Conservation (phyloP, 192 early-diverging fungal genomes). For the Gonapodya prolifera region DNA sequence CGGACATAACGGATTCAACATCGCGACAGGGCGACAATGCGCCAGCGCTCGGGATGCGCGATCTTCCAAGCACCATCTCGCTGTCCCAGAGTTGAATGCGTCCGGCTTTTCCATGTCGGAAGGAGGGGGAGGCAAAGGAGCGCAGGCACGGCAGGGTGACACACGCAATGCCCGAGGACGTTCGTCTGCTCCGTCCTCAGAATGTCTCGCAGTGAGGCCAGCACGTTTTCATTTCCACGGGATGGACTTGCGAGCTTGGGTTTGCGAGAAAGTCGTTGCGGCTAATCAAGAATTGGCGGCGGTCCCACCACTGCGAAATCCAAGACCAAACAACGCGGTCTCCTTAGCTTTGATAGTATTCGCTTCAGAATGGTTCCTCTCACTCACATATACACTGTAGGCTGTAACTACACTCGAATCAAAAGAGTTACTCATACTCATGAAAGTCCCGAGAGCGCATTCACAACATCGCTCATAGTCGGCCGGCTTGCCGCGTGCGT, state of each 20-base stretch:
- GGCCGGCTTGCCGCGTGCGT: not conserved
- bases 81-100: too few relatives aligned
- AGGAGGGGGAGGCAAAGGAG: not conserved
- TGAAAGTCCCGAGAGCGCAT: not conserved
- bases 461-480: not conserved
- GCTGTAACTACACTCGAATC: not conserved
- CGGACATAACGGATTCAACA: too few relatives aligned
- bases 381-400: not conserved
- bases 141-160: not conserved
- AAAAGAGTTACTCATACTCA: not conserved
- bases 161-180: not conserved
- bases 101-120: too few relatives aligned
- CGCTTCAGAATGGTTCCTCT: not conserved
- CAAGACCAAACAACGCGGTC: not conserved
- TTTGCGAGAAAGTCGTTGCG: not conserved
- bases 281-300: not conserved
- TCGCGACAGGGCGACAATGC: too few relatives aligned
- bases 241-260: not conserved
- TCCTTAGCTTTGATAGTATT: not conserved
- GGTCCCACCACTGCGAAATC: not conserved
- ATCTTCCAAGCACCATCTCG: too few relatives aligned
- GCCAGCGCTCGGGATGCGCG: too few relatives aligned
- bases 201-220: not conserved
- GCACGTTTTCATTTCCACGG: not conserved
- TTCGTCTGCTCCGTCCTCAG: not conserved